Evolutionary conservation across 2,329 filamentous ascomycete genomes (phyloP), one percentile per base, ranked within the genome.

Genomic region (Didymella pomorum): DNA sequence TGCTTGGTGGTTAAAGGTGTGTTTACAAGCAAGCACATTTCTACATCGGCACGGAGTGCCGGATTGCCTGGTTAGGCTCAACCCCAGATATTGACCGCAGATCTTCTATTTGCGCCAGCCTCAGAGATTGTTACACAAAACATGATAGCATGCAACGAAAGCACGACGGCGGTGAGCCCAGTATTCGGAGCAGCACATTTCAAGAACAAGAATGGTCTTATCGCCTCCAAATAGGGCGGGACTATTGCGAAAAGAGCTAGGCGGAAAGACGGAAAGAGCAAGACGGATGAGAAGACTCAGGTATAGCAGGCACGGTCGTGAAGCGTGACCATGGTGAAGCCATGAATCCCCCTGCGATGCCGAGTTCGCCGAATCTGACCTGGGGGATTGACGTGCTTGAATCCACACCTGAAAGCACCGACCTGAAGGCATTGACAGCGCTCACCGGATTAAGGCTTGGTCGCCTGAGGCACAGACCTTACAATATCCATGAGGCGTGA

Each of bases 371-470:
- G 42, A 26, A 44, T 16, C 42, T n/a, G 25, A 44, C 3, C 43
- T 29, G 10, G 16, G 37, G 14, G 20, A 29, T 31, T 31, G n/a
- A 31, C 37, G 4, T 4, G 18, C 11, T 14, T 23, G 10, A 20
- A 3, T 21, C 29, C 23, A 26, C 33, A 41, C 7, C 12, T 31
- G 31, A n/a, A 8, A 18, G 31, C 16, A 35, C 31, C 31, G 31
- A 35, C 31, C 7, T 23, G 11, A 41, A 29, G 14, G 43, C 16
- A 47, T 16, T 47, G 43, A 33, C 51, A 42, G 51, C 14, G 10
- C 31, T 56, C 47, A 42, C 54, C 35, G 33, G 47, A 52, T 39
- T 39, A 26, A 39, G 42, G 42, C 47, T 42, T 56, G 53, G 20
- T 14, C 42, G 37, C 44, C 43, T 49, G 18, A 42, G 21, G 47